Base-by-base conservation (phyloP, 768 basidiomycete species). In the Pluteus cervinus region DNA sequence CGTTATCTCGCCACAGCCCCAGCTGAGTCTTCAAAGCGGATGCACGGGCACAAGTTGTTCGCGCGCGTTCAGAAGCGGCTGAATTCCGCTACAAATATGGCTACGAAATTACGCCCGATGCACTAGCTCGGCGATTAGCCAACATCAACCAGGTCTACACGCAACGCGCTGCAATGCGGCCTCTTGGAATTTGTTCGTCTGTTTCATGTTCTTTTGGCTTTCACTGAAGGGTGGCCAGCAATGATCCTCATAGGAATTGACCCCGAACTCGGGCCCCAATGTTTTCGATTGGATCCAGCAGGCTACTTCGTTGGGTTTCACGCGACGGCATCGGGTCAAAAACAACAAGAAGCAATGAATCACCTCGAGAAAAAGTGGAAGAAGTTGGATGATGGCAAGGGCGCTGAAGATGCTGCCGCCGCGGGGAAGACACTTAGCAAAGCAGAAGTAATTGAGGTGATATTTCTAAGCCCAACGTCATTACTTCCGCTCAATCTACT, bases 91-190 rank as follows among this genome's bases (percentile, higher is more conserved):
- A 94, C 69, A 97, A 96, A 61, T 94, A 84, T 53, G 96, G 96
- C 20, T 93, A 98, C 55, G 96, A 99, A 65, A 96, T 99, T 51
- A 94, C 93, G 3, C 91, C 94, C 3, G 93, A 96, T 56, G 84
- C 87, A n/a, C 74, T 99, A 29, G 88, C 96, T 15, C 81, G 92
- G 46, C 76, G 94, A 32, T 67, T 99, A 54, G 96, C 94, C 22
- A 96, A 97, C 60, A 91, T 98, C 60, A 98, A 97, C 56, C 96
- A 98, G 63, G 94, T 97, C 2, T 97, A 97, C 63, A 99, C 96
- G 2, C 96, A 99, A 63, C 75, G 88, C 41, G 94, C 94, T 2
- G 96, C 78, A 24, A 97, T 99, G 93, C 75, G 96, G 28, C 96
- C 96, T 2, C 64, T 97, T 22, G 96, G 94, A 29, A 96, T 98